A percentile compares a stretch with the other conserved stretches of the same genome.
These are phyloP conservation scores for Leishmania aethiopica DNA, from an alignment of 208 protist genomes.

Conservation along the genomic window DNA sequence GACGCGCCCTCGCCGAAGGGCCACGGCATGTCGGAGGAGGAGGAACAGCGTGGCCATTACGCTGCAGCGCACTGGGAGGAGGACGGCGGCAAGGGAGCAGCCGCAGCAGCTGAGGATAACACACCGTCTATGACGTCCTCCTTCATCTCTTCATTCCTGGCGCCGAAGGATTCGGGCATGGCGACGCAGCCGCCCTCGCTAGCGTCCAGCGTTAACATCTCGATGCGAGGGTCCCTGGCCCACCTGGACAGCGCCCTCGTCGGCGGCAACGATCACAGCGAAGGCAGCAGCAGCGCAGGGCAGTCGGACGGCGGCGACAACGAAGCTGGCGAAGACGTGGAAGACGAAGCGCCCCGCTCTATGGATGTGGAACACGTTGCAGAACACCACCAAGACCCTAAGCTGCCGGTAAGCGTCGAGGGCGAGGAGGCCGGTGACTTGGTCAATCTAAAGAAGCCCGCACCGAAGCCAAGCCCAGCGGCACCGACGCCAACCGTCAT, in stretches of 20 bases:
- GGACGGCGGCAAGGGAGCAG: not conserved
- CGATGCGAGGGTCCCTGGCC: slow-evolving; percentile 5
- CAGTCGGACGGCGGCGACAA: slow-evolving; percentile 33
- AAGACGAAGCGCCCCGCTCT: slow-evolving; percentile 25
- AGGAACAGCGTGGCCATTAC: not conserved
- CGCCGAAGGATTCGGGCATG: slow-evolving; percentile 18
- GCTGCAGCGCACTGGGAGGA: not conserved
- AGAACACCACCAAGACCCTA: slow-evolving; percentile 1
- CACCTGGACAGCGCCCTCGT: slow-evolving; percentile 12
- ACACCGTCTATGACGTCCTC: slow-evolving; percentile 12
- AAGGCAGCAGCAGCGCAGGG: slow-evolving; percentile 29
- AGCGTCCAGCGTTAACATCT: slow-evolving; percentile 17
- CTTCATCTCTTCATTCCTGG: slow-evolving; percentile 13
- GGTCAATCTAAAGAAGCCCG: slow-evolving; percentile 3
- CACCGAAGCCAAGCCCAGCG: slow-evolving; percentile 6
- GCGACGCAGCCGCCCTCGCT: slow-evolving; percentile 31
- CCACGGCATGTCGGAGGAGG: not conserved
- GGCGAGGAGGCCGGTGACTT: slow-evolving; percentile 5
- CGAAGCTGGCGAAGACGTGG: slow-evolving; percentile 25
- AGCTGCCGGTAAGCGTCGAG: slow-evolving; percentile 19
- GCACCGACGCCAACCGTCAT: slow-evolving; percentile 24
- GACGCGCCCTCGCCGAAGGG: not conserved
- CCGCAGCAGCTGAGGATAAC: not conserved
- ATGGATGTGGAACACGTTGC: slow-evolving; percentile 17
- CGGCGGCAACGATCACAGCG: slow-evolving; percentile 19